These are phyloP conservation scores for Aspergillus fischeri DNA, from an alignment of 2,329 filamentous ascomycete genomes.

Conservation along the genomic window DNA sequence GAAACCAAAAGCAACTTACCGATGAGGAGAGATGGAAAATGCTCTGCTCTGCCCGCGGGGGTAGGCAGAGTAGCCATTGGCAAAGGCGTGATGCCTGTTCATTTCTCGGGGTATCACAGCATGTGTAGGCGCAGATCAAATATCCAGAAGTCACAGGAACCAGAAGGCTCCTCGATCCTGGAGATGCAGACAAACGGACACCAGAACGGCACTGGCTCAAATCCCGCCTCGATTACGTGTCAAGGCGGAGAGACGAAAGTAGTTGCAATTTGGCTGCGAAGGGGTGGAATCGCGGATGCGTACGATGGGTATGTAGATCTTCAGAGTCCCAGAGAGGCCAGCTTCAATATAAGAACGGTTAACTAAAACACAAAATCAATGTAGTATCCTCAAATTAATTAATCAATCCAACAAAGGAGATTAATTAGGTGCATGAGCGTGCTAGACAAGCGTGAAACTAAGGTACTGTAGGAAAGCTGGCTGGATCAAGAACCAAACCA, in stretches of 20 bases:
- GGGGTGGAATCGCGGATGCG: neutral
- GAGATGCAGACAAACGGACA: conserved; percentile 1
- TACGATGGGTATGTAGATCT: neutral
- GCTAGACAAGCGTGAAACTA: neutral
- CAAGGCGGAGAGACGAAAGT: neutral
- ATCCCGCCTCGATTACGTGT: neutral
- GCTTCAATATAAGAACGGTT: neutral
- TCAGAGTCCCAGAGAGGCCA: neutral
- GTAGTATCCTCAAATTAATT: neutral
- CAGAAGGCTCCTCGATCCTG: conserved; percentile 7
- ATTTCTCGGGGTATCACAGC: conserved; percentile 55
- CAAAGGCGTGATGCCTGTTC: conserved; percentile 80
- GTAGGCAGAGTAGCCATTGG: conserved; percentile 70
- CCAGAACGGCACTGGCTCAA: neutral
- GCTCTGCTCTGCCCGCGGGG: conserved; percentile 64
- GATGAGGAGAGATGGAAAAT: conserved; percentile 85
- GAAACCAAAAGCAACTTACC: conserved; percentile 51
- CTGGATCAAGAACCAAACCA: neutral
- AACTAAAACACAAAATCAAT: neutral
- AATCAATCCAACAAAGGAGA: neutral
- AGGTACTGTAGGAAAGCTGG: neutral
- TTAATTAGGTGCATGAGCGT: neutral
- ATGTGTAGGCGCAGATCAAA: conserved; percentile 22
- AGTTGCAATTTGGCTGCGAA: neutral
- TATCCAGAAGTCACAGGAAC: conserved; percentile 5